These are phyloP conservation scores for Coemansia asiatica DNA, from an alignment of 192 early-diverging fungal genomes.

Conservation along the genomic window DNA sequence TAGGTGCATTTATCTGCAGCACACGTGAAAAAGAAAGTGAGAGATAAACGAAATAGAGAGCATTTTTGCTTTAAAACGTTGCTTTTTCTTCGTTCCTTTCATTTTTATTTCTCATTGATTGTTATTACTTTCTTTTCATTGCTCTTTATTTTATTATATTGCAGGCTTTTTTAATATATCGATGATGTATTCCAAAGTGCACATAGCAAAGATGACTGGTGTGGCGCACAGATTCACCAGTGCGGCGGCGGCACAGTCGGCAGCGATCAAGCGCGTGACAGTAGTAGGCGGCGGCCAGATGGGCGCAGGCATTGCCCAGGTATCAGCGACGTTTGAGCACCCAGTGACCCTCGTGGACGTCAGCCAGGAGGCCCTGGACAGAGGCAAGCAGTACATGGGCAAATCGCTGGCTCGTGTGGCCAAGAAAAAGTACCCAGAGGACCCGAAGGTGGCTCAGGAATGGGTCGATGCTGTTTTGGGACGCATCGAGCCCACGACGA, in stretches of 20 bases:
- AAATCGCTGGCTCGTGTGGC: slow-evolving; percentile 86
- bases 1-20: background rate
- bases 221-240: slow-evolving; percentile 12
- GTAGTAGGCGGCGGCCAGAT: slow-evolving; percentile 87
- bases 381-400: slow-evolving; percentile 79
- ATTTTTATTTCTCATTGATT: too few species aligned
- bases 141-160: background rate
- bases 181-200: background rate
- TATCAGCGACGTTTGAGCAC: slow-evolving; percentile 77
- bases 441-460: slow-evolving; percentile 59
- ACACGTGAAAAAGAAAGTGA: too few species aligned
- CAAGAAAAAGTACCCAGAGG: slow-evolving; percentile 82
- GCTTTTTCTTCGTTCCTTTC: background rate
- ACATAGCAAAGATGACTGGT: background rate
- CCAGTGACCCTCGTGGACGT: slow-evolving; percentile 88
- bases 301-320: slow-evolving; percentile 88
- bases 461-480: slow-evolving; percentile 73
- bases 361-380: slow-evolving; percentile 65
- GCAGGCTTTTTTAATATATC: background rate
- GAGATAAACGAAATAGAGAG: too few species aligned
- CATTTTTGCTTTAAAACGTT: background rate
- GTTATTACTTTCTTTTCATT: background rate
- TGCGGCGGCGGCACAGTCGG: slow-evolving; percentile 3
- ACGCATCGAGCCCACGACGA: slow-evolving; percentile 68
- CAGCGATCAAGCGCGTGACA: slow-evolving; percentile 57